Evolutionary conservation across 495 filamentous ascomycete genomes (phyloP).

Genomic region (Podospora sp.): DNA sequence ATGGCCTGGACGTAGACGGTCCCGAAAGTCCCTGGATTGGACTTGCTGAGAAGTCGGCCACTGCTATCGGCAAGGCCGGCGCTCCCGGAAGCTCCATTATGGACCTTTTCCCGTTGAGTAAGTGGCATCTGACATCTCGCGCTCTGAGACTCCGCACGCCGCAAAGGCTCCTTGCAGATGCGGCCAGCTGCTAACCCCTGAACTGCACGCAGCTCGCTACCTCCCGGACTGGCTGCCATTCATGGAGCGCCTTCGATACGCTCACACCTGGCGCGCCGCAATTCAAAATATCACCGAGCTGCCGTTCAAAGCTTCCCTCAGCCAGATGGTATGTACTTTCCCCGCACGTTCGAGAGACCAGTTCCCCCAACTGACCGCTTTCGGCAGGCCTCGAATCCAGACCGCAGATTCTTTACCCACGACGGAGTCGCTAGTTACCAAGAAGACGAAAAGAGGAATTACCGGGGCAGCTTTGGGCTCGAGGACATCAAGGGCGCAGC

Average conservation of each 20-base stretch:
- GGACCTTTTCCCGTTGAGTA: conserved; percentile 47
- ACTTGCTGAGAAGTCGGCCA: conserved; percentile 46
- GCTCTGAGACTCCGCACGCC: neutral
- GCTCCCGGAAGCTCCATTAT: conserved; percentile 49
- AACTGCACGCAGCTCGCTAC: conserved; percentile 34
- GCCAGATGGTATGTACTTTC: conserved; percentile 28
- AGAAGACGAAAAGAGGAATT: conserved; percentile 28
- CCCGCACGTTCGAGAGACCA: neutral
- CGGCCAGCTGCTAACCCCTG: neutral
- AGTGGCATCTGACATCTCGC: conserved; percentile 10
- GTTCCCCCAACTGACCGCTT: neutral
- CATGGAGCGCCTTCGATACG: conserved; percentile 42
- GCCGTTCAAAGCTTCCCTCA: conserved; percentile 35
- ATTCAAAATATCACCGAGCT: conserved; percentile 38
- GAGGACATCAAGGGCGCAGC: conserved; percentile 54
- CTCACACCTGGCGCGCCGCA: conserved; percentile 39
- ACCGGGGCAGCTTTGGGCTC: conserved; percentile 42
- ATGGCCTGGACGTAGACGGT: conserved; percentile 46
- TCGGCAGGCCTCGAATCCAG: conserved; percentile 21
- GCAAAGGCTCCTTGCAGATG: neutral
- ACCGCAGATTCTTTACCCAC: conserved; percentile 39
- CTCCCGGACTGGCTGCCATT: conserved; percentile 48
- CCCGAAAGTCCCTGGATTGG: conserved; percentile 46
- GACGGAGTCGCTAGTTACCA: conserved; percentile 32
- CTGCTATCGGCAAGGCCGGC: conserved; percentile 48